phyloP scores from a whole-genome alignment of 1,284 basidiomycete genomes.

The Ustilago cynodontis region DNA sequence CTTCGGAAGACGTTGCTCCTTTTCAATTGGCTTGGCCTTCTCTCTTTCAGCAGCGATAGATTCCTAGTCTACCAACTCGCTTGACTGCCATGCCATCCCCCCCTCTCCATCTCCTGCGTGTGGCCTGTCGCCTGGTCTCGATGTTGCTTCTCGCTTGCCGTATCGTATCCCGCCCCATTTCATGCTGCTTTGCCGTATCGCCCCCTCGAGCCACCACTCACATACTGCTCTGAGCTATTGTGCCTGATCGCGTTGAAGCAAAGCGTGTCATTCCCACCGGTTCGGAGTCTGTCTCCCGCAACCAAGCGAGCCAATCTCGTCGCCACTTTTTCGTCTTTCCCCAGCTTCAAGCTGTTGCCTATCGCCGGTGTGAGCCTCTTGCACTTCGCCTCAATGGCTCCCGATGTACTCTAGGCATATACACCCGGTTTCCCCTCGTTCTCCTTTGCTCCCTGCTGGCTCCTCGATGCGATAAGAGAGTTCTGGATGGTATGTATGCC shows the following conservation, averaged over 20 bases:
- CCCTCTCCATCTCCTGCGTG: background rate
- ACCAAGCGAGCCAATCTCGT: background rate
- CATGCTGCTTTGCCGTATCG: background rate
- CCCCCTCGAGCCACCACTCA: background rate
- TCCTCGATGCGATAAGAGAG: conserved; percentile 8
- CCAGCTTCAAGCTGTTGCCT: conserved; percentile 10
- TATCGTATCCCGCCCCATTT: conserved; percentile 4
- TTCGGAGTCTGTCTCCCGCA: conserved; percentile 20
- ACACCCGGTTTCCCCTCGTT: conserved; percentile 10
- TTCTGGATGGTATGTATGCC: background rate
- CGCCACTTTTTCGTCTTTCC: conserved; percentile 1
- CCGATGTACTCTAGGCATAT: background rate
- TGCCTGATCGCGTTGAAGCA: conserved; percentile 3
- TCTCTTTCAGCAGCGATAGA: background rate
- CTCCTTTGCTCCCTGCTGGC: background rate
- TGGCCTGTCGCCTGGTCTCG: conserved; percentile 2
- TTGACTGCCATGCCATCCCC: background rate
- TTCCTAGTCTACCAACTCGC: background rate
- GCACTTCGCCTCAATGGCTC: conserved; percentile 19
- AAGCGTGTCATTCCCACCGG: conserved; percentile 27
- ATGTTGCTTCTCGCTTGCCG: conserved; percentile 7
- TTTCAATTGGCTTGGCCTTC: conserved; percentile 31
- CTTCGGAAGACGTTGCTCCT: conserved; percentile 52
- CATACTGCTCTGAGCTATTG: background rate
- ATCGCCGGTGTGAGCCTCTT: conserved; percentile 4